Evolutionary conservation across 345 rosid genomes (phyloP).

Genomic region (Pugionium dolabratum): DNA sequence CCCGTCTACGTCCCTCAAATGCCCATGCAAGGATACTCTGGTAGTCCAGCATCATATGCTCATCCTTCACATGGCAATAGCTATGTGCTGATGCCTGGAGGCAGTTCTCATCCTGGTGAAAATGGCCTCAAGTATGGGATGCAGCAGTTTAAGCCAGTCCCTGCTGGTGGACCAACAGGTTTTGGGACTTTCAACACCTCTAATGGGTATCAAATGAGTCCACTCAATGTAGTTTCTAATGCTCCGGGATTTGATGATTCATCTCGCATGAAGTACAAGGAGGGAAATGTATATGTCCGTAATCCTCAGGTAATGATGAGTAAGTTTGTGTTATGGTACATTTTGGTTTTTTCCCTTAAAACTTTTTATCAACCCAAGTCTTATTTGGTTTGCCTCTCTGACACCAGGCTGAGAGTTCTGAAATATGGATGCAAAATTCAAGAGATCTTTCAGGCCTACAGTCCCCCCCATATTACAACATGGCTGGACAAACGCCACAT

Average conservation of each 20-base stretch:
- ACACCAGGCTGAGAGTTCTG: conserved; percentile 76
- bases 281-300: conserved; percentile 69
- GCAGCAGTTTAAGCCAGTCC: conserved; percentile 83
- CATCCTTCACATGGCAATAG: conserved; percentile 86
- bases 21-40: conserved; percentile 88
- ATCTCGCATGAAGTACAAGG: conserved; percentile 83
- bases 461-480: conserved; percentile 65
- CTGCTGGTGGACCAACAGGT: conserved; percentile 52
- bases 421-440: conserved; percentile 82
- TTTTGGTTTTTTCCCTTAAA: neutral
- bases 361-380: conserved; percentile 46
- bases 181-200: conserved; percentile 28
- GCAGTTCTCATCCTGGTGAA: conserved; percentile 66
- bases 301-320: conserved; percentile 70
- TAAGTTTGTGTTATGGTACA: neutral
- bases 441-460: conserved; percentile 66
- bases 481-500: conserved; percentile 77
- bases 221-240: conserved; percentile 67
- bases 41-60: conserved; percentile 65
- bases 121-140: conserved; percentile 85
- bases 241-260: conserved; percentile 80
- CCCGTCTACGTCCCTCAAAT: conserved; percentile 86
- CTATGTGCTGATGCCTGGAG: conserved; percentile 87
- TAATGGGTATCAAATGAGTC: conserved; percentile 62
- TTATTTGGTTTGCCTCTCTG: neutral